Base-by-base conservation (phyloP, 176 grass and related monocot species). In the Olyra latifolia region DNA sequence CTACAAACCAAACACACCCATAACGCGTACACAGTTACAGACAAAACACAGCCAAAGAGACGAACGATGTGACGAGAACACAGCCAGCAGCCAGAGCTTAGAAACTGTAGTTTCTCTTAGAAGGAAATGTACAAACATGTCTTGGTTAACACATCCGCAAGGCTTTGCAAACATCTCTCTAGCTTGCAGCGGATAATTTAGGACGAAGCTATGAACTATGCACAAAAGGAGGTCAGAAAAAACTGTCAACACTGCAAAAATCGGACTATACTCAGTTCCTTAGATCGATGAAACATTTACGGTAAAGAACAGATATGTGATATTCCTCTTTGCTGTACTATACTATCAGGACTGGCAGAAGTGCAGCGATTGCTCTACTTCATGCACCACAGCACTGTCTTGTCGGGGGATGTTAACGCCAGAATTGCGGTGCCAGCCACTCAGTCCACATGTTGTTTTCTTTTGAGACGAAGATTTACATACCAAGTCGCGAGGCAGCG, bases 401-500 rank as follows among this genome's bases (percentile, higher is more conserved):
- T 77, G 64, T 71, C 38, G 38, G 35, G 13, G 19, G n/a, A 64
- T 76, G 71, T 35, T 41, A 65, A 54, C 56, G 76, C 47, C 71
- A 43, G 64, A 70, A 57, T 71, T 13, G 13, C 11, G 4, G 72
- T 16, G 29, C 15, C 27, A 59, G 27, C 20, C 28, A 68, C 58
- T 98, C 79, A 99, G 80, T 99, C 96, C 61, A 77, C 87, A 71
- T 99, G 96, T 66, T 99, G 96, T 87, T 99, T 95, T 28, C 88
- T 90, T 77, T 67, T 83, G 38, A 91, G 78, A 29, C 90, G 86
- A 19, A 89, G 86, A 81, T 99, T 95, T 58, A 99, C 58, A 72
- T 99, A 99, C 90, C 96, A 99, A 64, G 75, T 88, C 20, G 96
- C 92, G 28, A 99, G 86, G 73, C 84, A 88, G 25, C 84, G 88